Base-by-base conservation (phyloP, 2,329 filamentous ascomycete genomes). In the Elsinoe batatas region DNA sequence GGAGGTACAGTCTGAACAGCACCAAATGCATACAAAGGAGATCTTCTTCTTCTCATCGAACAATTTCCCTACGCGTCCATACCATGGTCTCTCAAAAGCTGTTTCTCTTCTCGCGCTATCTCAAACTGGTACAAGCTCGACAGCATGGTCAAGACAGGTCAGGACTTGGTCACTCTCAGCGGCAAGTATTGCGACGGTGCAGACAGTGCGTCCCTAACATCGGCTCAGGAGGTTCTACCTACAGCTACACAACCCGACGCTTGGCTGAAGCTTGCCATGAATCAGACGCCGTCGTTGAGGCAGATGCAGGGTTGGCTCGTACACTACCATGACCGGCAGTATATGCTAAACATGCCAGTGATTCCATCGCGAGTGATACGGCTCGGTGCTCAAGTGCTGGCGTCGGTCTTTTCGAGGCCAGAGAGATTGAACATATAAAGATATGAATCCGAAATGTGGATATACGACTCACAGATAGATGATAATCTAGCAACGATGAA, bases 31-130 rank as follows among this genome's bases (percentile, higher is more conserved):
- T 44, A 13, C 40, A 22, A 11, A 11, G 18, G 40, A 44, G 40
- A 44, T 44, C 40, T 44, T 22, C 12, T 44, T 44, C 40, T 44
- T 44, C 20, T 44, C 40, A 18, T 15, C 3, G 2, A 22, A 12
- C 10, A 18, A 22, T 13, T 2, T 26, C 40, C n/a, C 40, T 22
- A 20, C 40, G 26, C 40, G 40, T 26, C 18, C 40, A 13, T 26
- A 44, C 20, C 40, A 44, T 44, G 40, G 40, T 44, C 20, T 44
- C 40, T 44, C 40, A 44, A 44, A 44, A 44, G 40, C 40, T 44
- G 40, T n/a, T 44, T 11, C 40, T 44, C 40, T 44, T 44, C 40
- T 44, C 40, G 40, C 40, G 40, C 40, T 44, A 44, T 44, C 40
- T 44, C 17, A 44, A 44, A 20, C 20, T 44, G 40, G 40, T 26